Base-by-base conservation (phyloP, 495 filamentous ascomycete species). In the Pyrenopolyporus hunteri region DNA sequence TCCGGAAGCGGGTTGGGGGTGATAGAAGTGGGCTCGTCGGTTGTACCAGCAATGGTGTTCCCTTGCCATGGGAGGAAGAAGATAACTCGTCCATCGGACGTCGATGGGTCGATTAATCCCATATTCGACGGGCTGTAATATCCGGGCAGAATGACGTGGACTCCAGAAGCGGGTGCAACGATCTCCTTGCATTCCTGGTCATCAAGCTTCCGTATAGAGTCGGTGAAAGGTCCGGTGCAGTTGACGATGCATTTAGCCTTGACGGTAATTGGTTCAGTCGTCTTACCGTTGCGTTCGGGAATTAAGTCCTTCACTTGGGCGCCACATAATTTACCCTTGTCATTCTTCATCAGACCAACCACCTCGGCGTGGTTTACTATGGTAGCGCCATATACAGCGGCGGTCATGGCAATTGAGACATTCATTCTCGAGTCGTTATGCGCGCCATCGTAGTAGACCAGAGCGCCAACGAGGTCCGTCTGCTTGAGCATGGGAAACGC, bases 31-130 rank as follows among this genome's bases (percentile, higher is more conserved):
- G 93, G 89, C 16, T 90, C 88, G 66, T 98, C 94, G 6, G 94
- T 98, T 14, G 94, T 98, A 59, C 94, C 94, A 17, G 94, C 94
- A 67, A 98, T 98, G 22, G 94, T 98, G 77, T 98, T 98, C 42
- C 94, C 94, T 76, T 98, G 93, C 94, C 94, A 98, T 13, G 94
- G 94, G 23, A 98, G 84, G 84, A 98, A 98, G 86, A 98, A 98
- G 67, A 98, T 97, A 33, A 98, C 94, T 67, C 94, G 84, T 13
- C 94, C 94, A 70, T 98, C 94, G 0, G 93, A 97, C 0, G 94
- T 98, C 7, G 84, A 85, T 0, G 94, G 94, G 66, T 98, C 94
- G 69, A 98, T 96, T 32, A 98, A 80, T 33, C 94, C 94, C 94
- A 98, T 98, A 70, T 96, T 88, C 7, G 89, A 85, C 19, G 94